Evolutionary conservation across 257 asterid genomes (phyloP).

Genomic region (Salvia miltiorrhiza): DNA sequence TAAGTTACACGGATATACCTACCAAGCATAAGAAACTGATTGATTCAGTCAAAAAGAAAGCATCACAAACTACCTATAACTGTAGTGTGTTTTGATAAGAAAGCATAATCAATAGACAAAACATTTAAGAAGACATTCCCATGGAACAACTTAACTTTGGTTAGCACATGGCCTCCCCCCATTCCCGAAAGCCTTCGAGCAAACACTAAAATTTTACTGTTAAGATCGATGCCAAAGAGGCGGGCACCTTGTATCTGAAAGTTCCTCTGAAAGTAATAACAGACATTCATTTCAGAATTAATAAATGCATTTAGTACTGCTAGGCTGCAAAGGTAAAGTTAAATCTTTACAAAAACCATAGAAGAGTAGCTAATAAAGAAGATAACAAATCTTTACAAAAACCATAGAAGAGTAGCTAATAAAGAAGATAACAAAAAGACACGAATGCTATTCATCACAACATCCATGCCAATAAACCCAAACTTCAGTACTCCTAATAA

Average conservation of each 20-base stretch:
- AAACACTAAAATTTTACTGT: slow-evolving; percentile 45
- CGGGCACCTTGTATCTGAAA: slow-evolving; percentile 78
- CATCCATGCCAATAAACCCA: not conserved
- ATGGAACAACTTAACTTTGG: slow-evolving; percentile 60
- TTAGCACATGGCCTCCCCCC: slow-evolving; percentile 67
- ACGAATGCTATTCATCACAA: too few species aligned
- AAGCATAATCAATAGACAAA: slow-evolving; percentile 1
- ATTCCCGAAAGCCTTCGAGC: slow-evolving; percentile 69
- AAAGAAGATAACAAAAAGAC: not conserved
- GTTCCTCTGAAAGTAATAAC: slow-evolving; percentile 43
- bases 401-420: not conserved
- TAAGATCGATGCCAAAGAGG: slow-evolving; percentile 68
- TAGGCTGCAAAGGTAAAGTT: slow-evolving; percentile 1
- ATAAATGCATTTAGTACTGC: not conserved
- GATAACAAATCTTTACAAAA: not conserved
- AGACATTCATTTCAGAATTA: not conserved
- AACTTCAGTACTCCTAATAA: not conserved
- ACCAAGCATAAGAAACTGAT: slow-evolving; percentile 5
- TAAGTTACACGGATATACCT: slow-evolving; percentile 5
- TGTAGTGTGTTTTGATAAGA: not conserved
- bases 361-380: not conserved
- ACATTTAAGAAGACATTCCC: not conserved
- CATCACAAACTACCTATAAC: not conserved
- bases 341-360: not conserved
- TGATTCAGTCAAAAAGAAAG: not conserved